Conservation (phyloP, 169 alveolate species). For the Eimeria brunetti region DNA sequence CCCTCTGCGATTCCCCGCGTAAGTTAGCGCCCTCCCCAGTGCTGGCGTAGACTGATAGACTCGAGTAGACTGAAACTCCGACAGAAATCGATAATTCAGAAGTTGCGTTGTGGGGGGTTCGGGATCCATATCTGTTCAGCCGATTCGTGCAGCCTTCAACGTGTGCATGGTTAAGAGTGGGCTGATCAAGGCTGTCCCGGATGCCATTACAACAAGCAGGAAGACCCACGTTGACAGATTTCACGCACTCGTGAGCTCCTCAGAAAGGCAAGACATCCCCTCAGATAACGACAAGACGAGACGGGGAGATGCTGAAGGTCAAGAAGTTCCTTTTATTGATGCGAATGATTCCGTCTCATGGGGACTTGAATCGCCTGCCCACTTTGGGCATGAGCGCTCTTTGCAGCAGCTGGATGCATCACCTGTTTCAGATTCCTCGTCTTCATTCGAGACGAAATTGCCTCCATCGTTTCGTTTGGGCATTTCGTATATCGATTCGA, state of each 20-base stretch:
- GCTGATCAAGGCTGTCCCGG: conserved; percentile 58
- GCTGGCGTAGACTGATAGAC: background rate
- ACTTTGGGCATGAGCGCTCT: background rate
- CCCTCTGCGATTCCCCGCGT: conserved; percentile 63
- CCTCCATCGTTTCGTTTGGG: background rate
- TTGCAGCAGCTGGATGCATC: conserved; percentile 1
- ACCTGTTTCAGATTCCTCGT: background rate
- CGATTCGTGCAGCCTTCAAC: conserved; percentile 54
- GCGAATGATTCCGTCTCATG: background rate
- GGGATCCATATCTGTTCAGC: background rate
- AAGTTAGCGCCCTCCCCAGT: background rate
- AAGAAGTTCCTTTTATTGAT: background rate
- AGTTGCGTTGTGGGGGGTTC: background rate
- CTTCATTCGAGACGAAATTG: background rate
- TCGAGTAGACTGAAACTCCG: background rate
- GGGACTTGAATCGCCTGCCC: background rate
- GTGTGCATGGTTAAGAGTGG: conserved; percentile 74
- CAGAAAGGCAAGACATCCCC: background rate
- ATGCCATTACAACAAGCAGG: conserved; percentile 10
- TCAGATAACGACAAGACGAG: too few relatives aligned
- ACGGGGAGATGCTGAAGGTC: background rate
- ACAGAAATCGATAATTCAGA: background rate
- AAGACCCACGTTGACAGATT: background rate
- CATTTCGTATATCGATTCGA: conserved; percentile 31
- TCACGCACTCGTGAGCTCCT: background rate